Percentiles rank a stretch among this genome's conserved stretches.
Conservation (phyloP, 1,284 basidiomycete genomes). For the Heimioporus punctisporus region DNA sequence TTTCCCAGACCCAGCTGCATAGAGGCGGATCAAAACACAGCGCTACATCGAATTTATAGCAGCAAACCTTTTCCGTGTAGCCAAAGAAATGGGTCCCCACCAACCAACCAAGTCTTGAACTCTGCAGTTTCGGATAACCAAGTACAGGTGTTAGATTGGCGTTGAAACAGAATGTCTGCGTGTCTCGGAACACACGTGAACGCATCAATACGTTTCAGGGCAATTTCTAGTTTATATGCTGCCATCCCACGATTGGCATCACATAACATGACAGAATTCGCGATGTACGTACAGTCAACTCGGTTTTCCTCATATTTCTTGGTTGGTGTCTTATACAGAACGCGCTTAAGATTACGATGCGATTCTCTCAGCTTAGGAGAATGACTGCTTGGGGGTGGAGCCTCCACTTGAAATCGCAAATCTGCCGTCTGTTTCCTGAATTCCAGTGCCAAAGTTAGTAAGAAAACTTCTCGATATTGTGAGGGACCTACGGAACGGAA, state of each 20-base stretch:
- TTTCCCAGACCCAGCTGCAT: constrained; percentile 2
- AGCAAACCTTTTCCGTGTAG: constrained; percentile 7
- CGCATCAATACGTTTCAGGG: not conserved
- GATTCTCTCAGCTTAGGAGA: too few relatives aligned
- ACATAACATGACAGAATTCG: not conserved
- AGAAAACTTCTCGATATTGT: too few relatives aligned
- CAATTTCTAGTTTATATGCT: not conserved
- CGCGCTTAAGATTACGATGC: too few relatives aligned
- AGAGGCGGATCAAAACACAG: too few relatives aligned
- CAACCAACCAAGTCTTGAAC: constrained; percentile 2
- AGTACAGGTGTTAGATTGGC: constrained; percentile 7
- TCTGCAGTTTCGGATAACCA: constrained; percentile 1
- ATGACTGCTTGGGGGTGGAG: too few relatives aligned
- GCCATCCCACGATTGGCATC: not conserved
- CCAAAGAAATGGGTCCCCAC: constrained; percentile 4
- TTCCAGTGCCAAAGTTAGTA: too few relatives aligned
- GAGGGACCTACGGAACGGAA: too few relatives aligned
- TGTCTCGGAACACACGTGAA: not conserved
- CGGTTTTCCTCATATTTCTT: too few relatives aligned
- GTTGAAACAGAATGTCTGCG: not conserved
- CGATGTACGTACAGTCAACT: not conserved
- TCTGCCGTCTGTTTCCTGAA: too few relatives aligned
- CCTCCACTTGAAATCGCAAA: too few relatives aligned
- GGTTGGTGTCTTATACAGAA: too few relatives aligned
- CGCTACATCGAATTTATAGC: too few relatives aligned